These are phyloP conservation scores for Mycena polygramma DNA, from an alignment of 768 basidiomycete genomes.

Conservation along the genomic window DNA sequence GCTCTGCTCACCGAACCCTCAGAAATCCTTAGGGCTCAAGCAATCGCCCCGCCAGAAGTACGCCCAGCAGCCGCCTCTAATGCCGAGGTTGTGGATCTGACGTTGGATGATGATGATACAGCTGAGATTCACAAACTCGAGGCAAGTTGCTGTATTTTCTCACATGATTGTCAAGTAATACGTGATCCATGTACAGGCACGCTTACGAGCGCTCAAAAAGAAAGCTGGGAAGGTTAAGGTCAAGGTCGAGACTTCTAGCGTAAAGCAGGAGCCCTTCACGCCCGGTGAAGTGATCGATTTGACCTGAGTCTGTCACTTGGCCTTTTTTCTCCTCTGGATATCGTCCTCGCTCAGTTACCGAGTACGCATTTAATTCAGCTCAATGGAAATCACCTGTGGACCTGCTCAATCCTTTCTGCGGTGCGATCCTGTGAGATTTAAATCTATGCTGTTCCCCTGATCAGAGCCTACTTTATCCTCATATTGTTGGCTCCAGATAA, in stretches of 20 bases:
- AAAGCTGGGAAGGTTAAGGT: constrained; percentile 1
- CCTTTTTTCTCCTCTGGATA: neutral
- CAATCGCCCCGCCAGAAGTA: constrained; percentile 13
- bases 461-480: no score
- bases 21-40: constrained; percentile 26
- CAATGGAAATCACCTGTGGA: no score
- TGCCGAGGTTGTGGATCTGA: constrained; percentile 11
- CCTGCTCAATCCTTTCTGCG: no score
- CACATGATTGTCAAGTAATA: neutral
- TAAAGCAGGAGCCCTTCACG: constrained; percentile 5
- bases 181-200: neutral
- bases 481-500: no score
- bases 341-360: no score
- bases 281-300: constrained; percentile 19
- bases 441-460: no score
- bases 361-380: no score
- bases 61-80: neutral
- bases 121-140: constrained; percentile 20
- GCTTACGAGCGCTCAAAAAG: constrained; percentile 4
- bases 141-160: neutral
- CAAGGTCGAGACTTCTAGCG: neutral
- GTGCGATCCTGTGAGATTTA: no score
- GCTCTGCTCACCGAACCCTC: neutral
- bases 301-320: neutral
- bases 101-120: constrained; percentile 5